A percentile compares a stretch with the other conserved stretches of the same genome.
phyloP scores from a whole-genome alignment of 345 rosid genomes.

The Syzygium aqueum region DNA sequence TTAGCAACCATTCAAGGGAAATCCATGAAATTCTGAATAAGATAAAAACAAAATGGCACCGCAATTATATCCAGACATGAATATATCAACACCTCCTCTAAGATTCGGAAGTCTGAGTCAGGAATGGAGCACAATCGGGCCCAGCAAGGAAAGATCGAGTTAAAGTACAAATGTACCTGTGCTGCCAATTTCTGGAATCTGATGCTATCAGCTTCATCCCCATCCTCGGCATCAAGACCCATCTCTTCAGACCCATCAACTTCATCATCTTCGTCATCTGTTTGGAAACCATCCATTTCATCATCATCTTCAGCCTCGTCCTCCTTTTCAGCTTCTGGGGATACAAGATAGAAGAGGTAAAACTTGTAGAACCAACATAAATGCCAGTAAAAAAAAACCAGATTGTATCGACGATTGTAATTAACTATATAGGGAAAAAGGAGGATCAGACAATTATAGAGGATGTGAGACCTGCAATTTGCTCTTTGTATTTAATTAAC shows the following conservation, averaged over 20 bases:
- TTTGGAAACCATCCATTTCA: constrained; percentile 88
- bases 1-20: background rate
- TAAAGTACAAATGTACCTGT: constrained; percentile 45
- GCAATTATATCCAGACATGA: background rate
- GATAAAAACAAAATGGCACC: background rate
- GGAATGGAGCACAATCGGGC: background rate
- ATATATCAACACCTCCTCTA: background rate
- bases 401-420: background rate
- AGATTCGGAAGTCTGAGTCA: background rate
- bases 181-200: constrained; percentile 82
- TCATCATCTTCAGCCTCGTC: constrained; percentile 77
- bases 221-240: constrained; percentile 92
- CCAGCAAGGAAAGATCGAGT: background rate
- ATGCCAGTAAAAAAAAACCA: background rate
- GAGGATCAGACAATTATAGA: background rate
- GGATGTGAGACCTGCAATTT: constrained; percentile 70
- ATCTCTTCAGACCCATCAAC: constrained; percentile 89
- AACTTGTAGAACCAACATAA: background rate
- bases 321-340: constrained; percentile 79
- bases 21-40: background rate
- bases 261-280: constrained; percentile 85
- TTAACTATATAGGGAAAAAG: background rate
- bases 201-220: constrained; percentile 83
- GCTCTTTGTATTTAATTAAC: constrained; percentile 81
- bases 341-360: background rate